Evolutionary conservation across 208 protist species (phyloP).

Genomic region (Wallacemonas collosoma): DNA sequence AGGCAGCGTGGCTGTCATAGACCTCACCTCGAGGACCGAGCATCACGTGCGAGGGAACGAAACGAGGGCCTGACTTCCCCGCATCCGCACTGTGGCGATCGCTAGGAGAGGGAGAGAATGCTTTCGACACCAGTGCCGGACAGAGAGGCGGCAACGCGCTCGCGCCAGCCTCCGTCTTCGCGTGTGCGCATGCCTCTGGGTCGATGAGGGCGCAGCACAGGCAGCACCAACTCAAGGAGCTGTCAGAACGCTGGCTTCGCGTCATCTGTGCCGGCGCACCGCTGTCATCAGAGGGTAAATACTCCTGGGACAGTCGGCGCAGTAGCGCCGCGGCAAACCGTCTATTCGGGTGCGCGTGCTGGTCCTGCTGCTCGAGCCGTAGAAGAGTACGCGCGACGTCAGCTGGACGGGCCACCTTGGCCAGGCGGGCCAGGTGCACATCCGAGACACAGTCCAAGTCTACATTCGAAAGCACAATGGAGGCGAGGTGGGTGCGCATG

Average conservation of each 20-base stretch:
- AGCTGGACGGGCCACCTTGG: constrained; percentile 42
- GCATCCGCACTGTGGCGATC: too few relatives aligned
- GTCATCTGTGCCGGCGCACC: too few relatives aligned
- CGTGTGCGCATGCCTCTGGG: neutral
- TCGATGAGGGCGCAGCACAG: constrained; percentile 65
- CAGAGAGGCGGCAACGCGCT: constrained; percentile 32
- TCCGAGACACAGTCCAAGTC: constrained; percentile 63
- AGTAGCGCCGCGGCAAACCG: constrained; percentile 62
- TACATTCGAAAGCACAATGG: constrained; percentile 59
- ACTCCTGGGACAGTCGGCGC: constrained; percentile 51
- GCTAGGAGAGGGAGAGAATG: too few relatives aligned
- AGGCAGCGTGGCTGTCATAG: constrained; percentile 53
- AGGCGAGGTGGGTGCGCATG: constrained; percentile 50
- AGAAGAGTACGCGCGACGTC: constrained; percentile 53
- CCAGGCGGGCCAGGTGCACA: constrained; percentile 53
- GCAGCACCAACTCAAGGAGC: constrained; percentile 58
- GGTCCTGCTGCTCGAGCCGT: constrained; percentile 39
- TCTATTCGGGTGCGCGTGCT: constrained; percentile 46
- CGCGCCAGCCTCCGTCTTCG: constrained; percentile 22
- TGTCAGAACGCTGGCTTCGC: too few relatives aligned
- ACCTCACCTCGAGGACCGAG: constrained; percentile 68
- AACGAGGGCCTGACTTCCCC: neutral
- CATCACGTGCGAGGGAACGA: constrained; percentile 1
- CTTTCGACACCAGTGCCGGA: constrained; percentile 14
- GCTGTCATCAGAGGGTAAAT: neutral